phyloP scores from a whole-genome alignment of 352 stramenopile genomes.

The Phytophthora niederhauseri region DNA sequence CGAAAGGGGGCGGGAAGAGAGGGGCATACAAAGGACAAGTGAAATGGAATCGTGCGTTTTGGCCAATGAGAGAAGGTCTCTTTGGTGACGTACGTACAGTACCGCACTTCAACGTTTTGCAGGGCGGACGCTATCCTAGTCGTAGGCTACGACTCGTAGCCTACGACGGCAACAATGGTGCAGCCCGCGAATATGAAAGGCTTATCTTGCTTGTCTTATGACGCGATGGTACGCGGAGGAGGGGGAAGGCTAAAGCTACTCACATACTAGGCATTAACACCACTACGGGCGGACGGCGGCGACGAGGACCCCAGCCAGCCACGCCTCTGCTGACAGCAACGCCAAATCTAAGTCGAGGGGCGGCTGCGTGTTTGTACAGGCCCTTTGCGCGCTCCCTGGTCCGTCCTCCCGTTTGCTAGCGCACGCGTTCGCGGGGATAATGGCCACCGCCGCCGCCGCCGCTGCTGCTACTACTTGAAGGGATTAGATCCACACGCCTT shows the following conservation, averaged over 20 bases:
- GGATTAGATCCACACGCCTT: constrained; percentile 89
- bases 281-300: constrained; percentile 24
- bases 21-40: neutral
- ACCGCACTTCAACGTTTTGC: constrained; percentile 14
- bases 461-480: constrained; percentile 24
- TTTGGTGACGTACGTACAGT: neutral
- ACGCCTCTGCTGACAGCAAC: constrained; percentile 6
- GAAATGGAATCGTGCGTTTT: neutral
- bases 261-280: constrained; percentile 46
- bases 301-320: constrained; percentile 10
- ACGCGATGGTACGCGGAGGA: constrained; percentile 18
- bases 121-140: neutral
- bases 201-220: constrained; percentile 36
- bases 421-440: constrained; percentile 8
- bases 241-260: constrained; percentile 39
- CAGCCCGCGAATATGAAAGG: constrained; percentile 25
- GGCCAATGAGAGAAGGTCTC: neutral
- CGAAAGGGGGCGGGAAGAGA: neutral
- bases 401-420: constrained; percentile 26
- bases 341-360: constrained; percentile 41
- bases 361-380: constrained; percentile 33
- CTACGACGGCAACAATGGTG: neutral
- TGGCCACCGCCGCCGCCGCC: constrained; percentile 1
- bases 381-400: constrained; percentile 8
- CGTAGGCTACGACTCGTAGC: too few relatives aligned